phyloP scores from a whole-genome alignment of 1,284 basidiomycete genomes.

The Ustilago vetiveriae region DNA sequence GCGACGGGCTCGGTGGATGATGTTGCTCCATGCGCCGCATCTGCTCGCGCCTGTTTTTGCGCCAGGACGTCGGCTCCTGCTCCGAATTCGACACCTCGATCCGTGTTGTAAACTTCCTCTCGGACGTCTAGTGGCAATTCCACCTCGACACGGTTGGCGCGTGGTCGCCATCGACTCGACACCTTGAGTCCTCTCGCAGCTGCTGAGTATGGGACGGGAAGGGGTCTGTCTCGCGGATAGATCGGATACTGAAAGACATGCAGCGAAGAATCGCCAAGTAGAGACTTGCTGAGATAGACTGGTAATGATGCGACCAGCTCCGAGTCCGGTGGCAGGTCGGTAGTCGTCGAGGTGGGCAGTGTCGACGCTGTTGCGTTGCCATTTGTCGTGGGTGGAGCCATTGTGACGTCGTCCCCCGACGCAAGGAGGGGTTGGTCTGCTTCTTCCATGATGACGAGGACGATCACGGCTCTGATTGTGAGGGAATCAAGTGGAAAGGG shows the following conservation, averaged over 20 bases:
- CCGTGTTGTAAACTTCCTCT: slow-evolving; percentile 60
- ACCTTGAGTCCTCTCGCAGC: slow-evolving; percentile 55
- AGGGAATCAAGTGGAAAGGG: neutral
- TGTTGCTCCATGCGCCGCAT: slow-evolving; percentile 35
- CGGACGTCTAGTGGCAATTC: slow-evolving; percentile 63
- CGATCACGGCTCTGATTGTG: too few species aligned
- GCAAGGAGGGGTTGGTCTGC: slow-evolving; percentile 31
- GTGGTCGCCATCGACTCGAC: slow-evolving; percentile 59
- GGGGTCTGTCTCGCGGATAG: slow-evolving; percentile 53
- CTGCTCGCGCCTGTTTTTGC: slow-evolving; percentile 46
- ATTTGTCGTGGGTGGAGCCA: slow-evolving; percentile 1
- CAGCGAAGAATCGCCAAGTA: slow-evolving; percentile 48
- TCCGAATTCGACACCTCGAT: slow-evolving; percentile 55
- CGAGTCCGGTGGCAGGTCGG: slow-evolving; percentile 43
- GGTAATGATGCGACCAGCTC: slow-evolving; percentile 62
- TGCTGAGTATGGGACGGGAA: slow-evolving; percentile 61
- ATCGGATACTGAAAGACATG: slow-evolving; percentile 65
- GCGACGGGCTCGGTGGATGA: slow-evolving; percentile 9
- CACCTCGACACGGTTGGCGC: slow-evolving; percentile 61
- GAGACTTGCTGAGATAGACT: slow-evolving; percentile 59
- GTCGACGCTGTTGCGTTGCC: slow-evolving; percentile 5
- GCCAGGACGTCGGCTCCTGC: slow-evolving; percentile 38
- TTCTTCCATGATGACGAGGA: slow-evolving; percentile 20
- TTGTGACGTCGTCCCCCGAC: slow-evolving; percentile 12
- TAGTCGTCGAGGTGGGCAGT: slow-evolving; percentile 19